phyloP scores from a whole-genome alignment of 495 filamentous ascomycete species.

The Lasiosphaeria hispida region DNA sequence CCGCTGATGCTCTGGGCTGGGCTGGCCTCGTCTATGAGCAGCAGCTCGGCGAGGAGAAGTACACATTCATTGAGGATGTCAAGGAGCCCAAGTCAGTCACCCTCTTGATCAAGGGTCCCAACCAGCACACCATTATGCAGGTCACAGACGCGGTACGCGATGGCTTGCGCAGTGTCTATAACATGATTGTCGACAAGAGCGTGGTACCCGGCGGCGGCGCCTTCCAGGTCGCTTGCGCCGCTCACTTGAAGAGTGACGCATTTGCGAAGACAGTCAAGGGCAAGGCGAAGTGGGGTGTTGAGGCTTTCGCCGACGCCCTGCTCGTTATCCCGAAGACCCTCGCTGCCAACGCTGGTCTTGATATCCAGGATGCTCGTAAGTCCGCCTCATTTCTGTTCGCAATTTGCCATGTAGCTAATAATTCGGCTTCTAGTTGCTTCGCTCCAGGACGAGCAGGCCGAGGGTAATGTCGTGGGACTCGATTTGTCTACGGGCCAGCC shows the following conservation, averaged over 20 bases:
- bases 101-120: slow-evolving; percentile 95
- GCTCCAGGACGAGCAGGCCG: slow-evolving; percentile 78
- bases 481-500: slow-evolving; percentile 82
- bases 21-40: slow-evolving; percentile 96
- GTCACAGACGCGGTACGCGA: slow-evolving; percentile 97
- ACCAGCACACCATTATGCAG: slow-evolving; percentile 92
- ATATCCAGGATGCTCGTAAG: slow-evolving; percentile 89
- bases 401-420: slow-evolving; percentile 20
- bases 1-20: slow-evolving; percentile 89
- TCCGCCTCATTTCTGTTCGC: slow-evolving; percentile 12
- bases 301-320: slow-evolving; percentile 91
- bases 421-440: slow-evolving; percentile 58
- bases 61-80: slow-evolving; percentile 96
- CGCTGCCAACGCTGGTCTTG: slow-evolving; percentile 92
- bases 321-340: slow-evolving; percentile 95
- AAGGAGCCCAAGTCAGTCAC: slow-evolving; percentile 99
- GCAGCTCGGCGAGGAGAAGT: slow-evolving; percentile 97
- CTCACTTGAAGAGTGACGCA: slow-evolving; percentile 78
- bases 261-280: slow-evolving; percentile 90
- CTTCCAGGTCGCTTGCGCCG: slow-evolving; percentile 91
- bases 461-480: slow-evolving; percentile 84
- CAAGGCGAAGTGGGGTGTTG: slow-evolving; percentile 93
- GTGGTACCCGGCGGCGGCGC: slow-evolving; percentile 94
- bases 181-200: slow-evolving; percentile 94
- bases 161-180: slow-evolving; percentile 91